phyloP scores from a whole-genome alignment of 495 filamentous ascomycete species.

The Penicillium pulvis region DNA sequence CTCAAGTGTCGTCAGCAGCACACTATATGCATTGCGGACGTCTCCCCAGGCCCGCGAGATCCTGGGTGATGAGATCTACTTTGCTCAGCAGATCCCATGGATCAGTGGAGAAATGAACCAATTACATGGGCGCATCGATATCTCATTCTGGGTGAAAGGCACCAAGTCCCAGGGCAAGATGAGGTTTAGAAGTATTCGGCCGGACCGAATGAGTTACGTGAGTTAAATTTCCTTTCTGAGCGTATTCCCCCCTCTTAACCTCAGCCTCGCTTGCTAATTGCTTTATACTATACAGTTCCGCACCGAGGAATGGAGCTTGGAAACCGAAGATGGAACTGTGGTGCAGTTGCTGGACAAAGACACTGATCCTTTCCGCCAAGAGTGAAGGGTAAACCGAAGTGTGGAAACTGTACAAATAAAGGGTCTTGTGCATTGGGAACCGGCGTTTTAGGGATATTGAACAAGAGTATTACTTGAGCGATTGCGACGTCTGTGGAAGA shows the following conservation, averaged over 20 bases:
- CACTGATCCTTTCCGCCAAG: slow-evolving; percentile 59
- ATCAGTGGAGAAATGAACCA: slow-evolving; percentile 93
- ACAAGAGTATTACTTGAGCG: not conserved
- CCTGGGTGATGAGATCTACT: slow-evolving; percentile 92
- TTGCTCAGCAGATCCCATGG: slow-evolving; percentile 85
- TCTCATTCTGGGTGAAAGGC: slow-evolving; percentile 84
- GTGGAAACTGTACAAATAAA: slow-evolving; percentile 29
- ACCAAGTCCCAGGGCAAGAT: slow-evolving; percentile 71
- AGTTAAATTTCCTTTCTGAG: slow-evolving; percentile 28
- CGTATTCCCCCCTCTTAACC: not conserved
- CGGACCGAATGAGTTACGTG: slow-evolving; percentile 69
- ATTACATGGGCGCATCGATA: slow-evolving; percentile 87
- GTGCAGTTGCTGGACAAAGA: slow-evolving; percentile 67
- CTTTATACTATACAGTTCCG: slow-evolving; percentile 53
- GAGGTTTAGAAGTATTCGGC: slow-evolving; percentile 77
- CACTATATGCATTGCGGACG: slow-evolving; percentile 87
- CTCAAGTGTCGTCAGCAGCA: slow-evolving; percentile 77
- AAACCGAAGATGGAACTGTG: slow-evolving; percentile 63
- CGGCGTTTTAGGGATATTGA: slow-evolving; percentile 25
- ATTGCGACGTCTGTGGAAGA: not conserved
- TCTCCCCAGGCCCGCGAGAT: slow-evolving; percentile 69
- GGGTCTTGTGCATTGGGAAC: slow-evolving; percentile 26
- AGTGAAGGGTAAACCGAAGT: slow-evolving; percentile 9
- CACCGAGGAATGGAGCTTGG: slow-evolving; percentile 76
- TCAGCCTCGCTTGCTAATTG: not conserved